Percentiles rank a stretch among this genome's conserved stretches.
These are phyloP conservation scores for Pichia sorboxylosa DNA, from an alignment of 1,139 yeast species.

Conservation along the genomic window DNA sequence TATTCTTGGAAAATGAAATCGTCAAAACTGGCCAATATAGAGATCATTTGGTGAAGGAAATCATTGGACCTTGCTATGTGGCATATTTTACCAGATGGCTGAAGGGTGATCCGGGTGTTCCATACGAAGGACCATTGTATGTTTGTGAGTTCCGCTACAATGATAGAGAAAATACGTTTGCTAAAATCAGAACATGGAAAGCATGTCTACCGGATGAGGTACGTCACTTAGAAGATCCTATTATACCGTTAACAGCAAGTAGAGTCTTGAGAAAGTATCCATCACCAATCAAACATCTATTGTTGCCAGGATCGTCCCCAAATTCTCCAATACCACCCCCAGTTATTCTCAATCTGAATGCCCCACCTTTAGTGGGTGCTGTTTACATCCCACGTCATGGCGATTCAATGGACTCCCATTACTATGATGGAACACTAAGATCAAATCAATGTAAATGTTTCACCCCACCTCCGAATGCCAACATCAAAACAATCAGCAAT, in stretches of 20 bases:
- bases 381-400: slow-evolving; percentile 70
- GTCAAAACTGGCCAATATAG: slow-evolving; percentile 95
- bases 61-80: slow-evolving; percentile 88
- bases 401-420: slow-evolving; percentile 70
- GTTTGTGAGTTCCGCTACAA: slow-evolving; percentile 93
- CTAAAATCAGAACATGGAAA: slow-evolving; percentile 95
- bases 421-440: slow-evolving; percentile 33
- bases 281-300: slow-evolving; percentile 70
- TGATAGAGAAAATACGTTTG: slow-evolving; percentile 79
- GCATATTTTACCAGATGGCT: slow-evolving; percentile 89
- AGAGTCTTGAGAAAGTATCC: slow-evolving; percentile 65
- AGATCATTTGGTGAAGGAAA: slow-evolving; percentile 81
- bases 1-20: slow-evolving; percentile 87
- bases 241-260: slow-evolving; percentile 46
- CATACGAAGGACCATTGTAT: slow-evolving; percentile 71
- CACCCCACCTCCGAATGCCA: slow-evolving; percentile 19
- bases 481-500: not conserved
- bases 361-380: slow-evolving; percentile 89
- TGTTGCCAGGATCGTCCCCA: slow-evolving; percentile 62
- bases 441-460: slow-evolving; percentile 19
- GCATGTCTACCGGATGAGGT: slow-evolving; percentile 97
- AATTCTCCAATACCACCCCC: slow-evolving; percentile 78
- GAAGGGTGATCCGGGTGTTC: slow-evolving; percentile 87
- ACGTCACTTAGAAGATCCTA: slow-evolving; percentile 75
- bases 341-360: slow-evolving; percentile 64